These are phyloP conservation scores for Citrullus colocynthis DNA, from an alignment of 306 rosid genomes.

Conservation along the genomic window DNA sequence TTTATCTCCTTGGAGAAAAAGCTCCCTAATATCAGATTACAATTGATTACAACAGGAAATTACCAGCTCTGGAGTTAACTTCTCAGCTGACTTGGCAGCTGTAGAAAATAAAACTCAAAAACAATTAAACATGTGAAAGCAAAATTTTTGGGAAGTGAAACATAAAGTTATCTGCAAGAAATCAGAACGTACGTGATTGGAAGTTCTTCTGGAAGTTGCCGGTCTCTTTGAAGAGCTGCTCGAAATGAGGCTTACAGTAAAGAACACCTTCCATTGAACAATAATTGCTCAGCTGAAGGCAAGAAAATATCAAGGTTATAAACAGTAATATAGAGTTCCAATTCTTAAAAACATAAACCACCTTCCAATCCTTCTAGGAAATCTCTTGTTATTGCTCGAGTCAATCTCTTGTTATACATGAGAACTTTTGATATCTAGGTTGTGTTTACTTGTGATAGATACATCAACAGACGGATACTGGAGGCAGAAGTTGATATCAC, in stretches of 20 bases:
- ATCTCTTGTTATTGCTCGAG: not conserved
- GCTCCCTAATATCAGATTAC: not conserved
- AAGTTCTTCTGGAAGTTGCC: slow-evolving; percentile 80
- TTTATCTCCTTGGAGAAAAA: not conserved
- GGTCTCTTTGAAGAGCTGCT: slow-evolving; percentile 88
- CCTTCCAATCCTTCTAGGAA: not conserved
- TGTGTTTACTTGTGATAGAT: not conserved
- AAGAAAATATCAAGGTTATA: not conserved
- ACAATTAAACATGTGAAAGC: slow-evolving; percentile 19
- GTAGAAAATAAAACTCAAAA: slow-evolving; percentile 33
- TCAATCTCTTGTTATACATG: not conserved
- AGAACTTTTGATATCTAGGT: not conserved
- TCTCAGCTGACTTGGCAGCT: slow-evolving; percentile 81
- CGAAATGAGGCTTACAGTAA: slow-evolving; percentile 87
- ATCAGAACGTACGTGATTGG: slow-evolving; percentile 51
- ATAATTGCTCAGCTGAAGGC: slow-evolving; percentile 77
- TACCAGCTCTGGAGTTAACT: slow-evolving; percentile 76
- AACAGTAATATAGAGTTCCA: not conserved
- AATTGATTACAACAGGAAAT: slow-evolving; percentile 6
- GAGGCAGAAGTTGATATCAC: not conserved
- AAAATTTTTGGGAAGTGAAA: slow-evolving; percentile 1
- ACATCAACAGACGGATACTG: not conserved
- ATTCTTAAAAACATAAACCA: not conserved
- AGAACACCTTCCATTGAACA: slow-evolving; percentile 96
- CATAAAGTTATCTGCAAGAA: slow-evolving; percentile 8